A percentile compares a stretch with the other conserved stretches of the same genome.
These are phyloP conservation scores for Tricholoma flavovirens DNA, from an alignment of 768 basidiomycete species.

Conservation along the genomic window DNA sequence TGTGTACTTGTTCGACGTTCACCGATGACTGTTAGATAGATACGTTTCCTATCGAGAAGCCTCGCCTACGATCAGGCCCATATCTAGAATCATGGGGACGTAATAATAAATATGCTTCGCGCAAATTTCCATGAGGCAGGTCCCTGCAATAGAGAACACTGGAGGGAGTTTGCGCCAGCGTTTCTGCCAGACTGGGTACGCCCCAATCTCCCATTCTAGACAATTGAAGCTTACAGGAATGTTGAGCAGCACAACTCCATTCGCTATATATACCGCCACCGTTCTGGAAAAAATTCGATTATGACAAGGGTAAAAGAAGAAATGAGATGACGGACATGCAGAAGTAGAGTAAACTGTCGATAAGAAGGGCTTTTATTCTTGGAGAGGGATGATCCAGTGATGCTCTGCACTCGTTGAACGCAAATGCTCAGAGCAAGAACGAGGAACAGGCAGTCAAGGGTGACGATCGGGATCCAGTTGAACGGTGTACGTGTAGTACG, in stretches of 20 bases:
- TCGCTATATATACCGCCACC: slow-evolving; percentile 13
- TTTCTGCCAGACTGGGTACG: slow-evolving; percentile 7
- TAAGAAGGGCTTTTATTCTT: slow-evolving; percentile 15
- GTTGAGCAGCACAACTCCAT: slow-evolving; percentile 15
- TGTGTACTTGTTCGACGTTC: no score
- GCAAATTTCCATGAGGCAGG: slow-evolving; percentile 23
- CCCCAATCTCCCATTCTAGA: neutral
- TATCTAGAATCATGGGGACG: slow-evolving; percentile 3
- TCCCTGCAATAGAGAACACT: slow-evolving; percentile 18
- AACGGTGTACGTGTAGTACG: slow-evolving; percentile 15
- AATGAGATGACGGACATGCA: slow-evolving; percentile 17
- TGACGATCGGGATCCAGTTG: slow-evolving; percentile 20
- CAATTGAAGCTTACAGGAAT: slow-evolving; percentile 12
- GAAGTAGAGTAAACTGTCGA: slow-evolving; percentile 23
- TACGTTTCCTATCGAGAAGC: no score
- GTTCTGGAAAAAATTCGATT: slow-evolving; percentile 11
- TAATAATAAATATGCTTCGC: slow-evolving; percentile 24
- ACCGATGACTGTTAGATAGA: no score
- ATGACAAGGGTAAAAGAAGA: neutral
- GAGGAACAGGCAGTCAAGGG: slow-evolving; percentile 19
- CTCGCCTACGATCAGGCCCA: neutral
- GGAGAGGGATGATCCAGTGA: slow-evolving; percentile 1
- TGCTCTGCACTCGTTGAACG: slow-evolving; percentile 9
- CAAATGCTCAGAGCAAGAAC: slow-evolving; percentile 15
- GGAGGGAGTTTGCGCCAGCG: slow-evolving; percentile 19